A percentile compares a stretch with the other conserved stretches of the same genome.
phyloP scores from a whole-genome alignment of 2,329 filamentous ascomycete genomes.

The Zymoseptoria pseudotritici region DNA sequence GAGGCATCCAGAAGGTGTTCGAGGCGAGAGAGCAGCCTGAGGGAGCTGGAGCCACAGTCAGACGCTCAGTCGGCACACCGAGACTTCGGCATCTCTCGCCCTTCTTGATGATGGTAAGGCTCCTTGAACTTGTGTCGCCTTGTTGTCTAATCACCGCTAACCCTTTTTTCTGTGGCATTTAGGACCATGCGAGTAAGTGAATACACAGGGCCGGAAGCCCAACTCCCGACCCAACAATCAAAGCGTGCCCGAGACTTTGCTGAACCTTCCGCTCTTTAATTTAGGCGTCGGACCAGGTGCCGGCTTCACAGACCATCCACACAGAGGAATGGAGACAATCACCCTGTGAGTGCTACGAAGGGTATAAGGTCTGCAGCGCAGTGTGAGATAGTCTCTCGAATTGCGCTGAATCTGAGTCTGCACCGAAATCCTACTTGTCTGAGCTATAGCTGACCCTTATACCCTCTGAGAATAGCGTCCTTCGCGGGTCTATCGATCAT shows the following conservation, averaged over 20 bases:
- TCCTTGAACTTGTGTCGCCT: too few relatives aligned
- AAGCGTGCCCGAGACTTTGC: not conserved
- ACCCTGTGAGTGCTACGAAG: slow-evolving; percentile 50
- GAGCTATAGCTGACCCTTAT: too few relatives aligned
- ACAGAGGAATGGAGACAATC: slow-evolving; percentile 79
- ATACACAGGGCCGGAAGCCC: not conserved
- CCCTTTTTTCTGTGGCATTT: too few relatives aligned
- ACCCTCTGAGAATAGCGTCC: slow-evolving; percentile 36
- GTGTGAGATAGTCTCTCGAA: too few relatives aligned
- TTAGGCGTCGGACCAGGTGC: slow-evolving; percentile 73
- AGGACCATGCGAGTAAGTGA: slow-evolving; percentile 41
- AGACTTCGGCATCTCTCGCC: slow-evolving; percentile 80
- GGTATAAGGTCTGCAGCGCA: too few relatives aligned
- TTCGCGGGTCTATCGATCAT: slow-evolving; percentile 80
- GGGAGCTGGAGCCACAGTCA: slow-evolving; percentile 78
- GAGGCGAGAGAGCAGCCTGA: slow-evolving; percentile 79
- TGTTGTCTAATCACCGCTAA: too few relatives aligned
- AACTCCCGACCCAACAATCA: not conserved
- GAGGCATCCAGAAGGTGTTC: slow-evolving; percentile 76
- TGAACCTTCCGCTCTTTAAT: slow-evolving; percentile 39
- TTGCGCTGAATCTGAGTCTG: slow-evolving; percentile 3
- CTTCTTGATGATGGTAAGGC: slow-evolving; percentile 70
- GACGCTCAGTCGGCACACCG: slow-evolving; percentile 78
- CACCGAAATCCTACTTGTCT: not conserved
- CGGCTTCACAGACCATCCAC: slow-evolving; percentile 28